Evolutionary conservation across 2,329 filamentous ascomycete genomes (phyloP).

Genomic region (Phyllachora maydis): DNA sequence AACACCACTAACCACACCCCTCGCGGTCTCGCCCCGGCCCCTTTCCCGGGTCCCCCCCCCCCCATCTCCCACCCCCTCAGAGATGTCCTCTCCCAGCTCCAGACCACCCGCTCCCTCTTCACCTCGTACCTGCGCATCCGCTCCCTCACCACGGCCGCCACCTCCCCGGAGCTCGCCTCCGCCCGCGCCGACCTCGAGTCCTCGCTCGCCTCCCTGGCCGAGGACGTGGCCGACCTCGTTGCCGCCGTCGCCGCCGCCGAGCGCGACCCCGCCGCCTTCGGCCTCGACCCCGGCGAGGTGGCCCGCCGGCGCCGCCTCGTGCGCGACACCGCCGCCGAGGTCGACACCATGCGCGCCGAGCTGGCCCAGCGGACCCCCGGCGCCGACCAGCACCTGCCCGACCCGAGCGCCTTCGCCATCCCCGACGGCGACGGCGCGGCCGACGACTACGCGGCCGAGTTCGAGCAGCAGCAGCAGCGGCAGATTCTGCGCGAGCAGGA

Average conservation of each 20-base stretch:
- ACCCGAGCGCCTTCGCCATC: slow-evolving; percentile 36
- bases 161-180: slow-evolving; percentile 68
- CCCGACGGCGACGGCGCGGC: slow-evolving; percentile 21
- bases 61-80: slow-evolving; percentile 29
- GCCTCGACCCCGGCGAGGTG: slow-evolving; percentile 67
- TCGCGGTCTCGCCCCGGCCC: too few species aligned
- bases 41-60: too few species aligned
- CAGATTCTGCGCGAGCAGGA: slow-evolving; percentile 93
- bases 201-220: slow-evolving; percentile 46
- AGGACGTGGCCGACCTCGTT: slow-evolving; percentile 76
- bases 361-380: slow-evolving; percentile 33
- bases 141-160: slow-evolving; percentile 51
- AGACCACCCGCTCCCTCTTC: slow-evolving; percentile 68
- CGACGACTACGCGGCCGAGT: slow-evolving; percentile 48
- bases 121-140: slow-evolving; percentile 91
- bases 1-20: too few species aligned
- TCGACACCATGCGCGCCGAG: slow-evolving; percentile 78
- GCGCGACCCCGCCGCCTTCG: slow-evolving; percentile 69
- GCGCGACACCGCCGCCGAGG: slow-evolving; percentile 70
- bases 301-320: slow-evolving; percentile 62
- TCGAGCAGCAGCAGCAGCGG: slow-evolving; percentile 79
- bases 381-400: slow-evolving; percentile 22
- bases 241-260: slow-evolving; percentile 79
- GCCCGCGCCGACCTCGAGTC: slow-evolving; percentile 49
- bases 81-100: slow-evolving; percentile 72